Base-by-base conservation (phyloP, 345 rosid genomes). In the Eucalyptus regnans region DNA sequence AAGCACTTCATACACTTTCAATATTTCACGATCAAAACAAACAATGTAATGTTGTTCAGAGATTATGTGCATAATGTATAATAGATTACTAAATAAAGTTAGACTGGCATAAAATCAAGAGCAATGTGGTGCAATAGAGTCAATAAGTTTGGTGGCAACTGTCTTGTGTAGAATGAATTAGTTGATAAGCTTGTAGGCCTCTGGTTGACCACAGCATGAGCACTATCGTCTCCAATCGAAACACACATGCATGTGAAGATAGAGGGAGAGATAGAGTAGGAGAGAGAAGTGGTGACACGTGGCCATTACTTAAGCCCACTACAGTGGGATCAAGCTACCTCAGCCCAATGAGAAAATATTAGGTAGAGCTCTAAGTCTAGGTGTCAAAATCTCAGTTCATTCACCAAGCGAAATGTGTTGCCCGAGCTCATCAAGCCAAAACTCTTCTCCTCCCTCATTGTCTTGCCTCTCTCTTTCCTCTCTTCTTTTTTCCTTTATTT, bases 401-500 rank as follows among this genome's bases (percentile, higher is more conserved):
- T 18, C 9, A 52, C 22, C 8, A 7, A 2, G 22, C 4, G 8
- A 51, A 22, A 51, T 51, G 50, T 50, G 51, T 50, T 5, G 9
- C 56, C 4, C 0, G 1, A 0, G 23, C 9, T 18, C 56, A 18
- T 52, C 23, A 52, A 9, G 4, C 56, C 0, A 18, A 4, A 18
- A 52, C 56, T 9, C 56, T 52, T 52, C 56, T 52, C 56, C 9
- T 18, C 56, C 56, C 4, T 52, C 56, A 52, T 52, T 17, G 4
- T 52, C 56, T 52, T 7, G 22, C 56, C 9, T 51, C 9, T 51
- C 56, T 51, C 54, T 51, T 51, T 51, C 9, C 22, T 51, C 9
- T 17, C 8, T 51, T 51, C 8, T 17, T 51, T 51, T 51, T 51
- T 3, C 8, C 8, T 17, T 17, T 51, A 3, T 51, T 51, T 51